phyloP scores from a whole-genome alignment of 2,329 filamentous ascomycete genomes.

The Pseudogymnoascus sp. region DNA sequence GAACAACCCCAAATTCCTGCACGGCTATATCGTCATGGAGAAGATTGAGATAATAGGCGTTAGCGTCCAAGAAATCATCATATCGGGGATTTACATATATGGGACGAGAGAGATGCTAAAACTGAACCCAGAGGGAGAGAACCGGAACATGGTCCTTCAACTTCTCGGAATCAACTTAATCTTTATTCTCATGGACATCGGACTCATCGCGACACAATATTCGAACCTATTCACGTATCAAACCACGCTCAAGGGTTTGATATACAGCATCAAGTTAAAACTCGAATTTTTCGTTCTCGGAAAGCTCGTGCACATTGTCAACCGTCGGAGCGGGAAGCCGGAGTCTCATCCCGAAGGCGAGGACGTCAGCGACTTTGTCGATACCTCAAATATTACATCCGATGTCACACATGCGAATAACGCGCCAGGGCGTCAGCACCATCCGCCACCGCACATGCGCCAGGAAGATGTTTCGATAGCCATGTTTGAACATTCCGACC shows the following conservation, averaged over 20 bases:
- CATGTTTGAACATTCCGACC: slow-evolving; percentile 7
- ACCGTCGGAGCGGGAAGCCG: not conserved
- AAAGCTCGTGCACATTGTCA: slow-evolving; percentile 4
- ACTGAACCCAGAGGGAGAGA: slow-evolving; percentile 10
- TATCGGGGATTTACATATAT: slow-evolving; percentile 45
- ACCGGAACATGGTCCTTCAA: slow-evolving; percentile 33
- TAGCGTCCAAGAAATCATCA: slow-evolving; percentile 37
- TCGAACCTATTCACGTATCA: slow-evolving; percentile 32
- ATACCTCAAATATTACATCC: not conserved
- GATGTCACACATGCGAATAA: not conserved
- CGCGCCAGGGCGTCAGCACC: not conserved
- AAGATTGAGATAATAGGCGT: slow-evolving; percentile 39
- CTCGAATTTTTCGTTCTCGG: slow-evolving; percentile 41
- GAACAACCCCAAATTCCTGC: slow-evolving; percentile 25
- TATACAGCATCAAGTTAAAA: slow-evolving; percentile 38
- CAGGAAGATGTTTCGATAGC: not conserved
- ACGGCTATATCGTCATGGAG: slow-evolving; percentile 32
- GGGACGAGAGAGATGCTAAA: slow-evolving; percentile 31
- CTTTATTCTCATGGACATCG: slow-evolving; percentile 39
- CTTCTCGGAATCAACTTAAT: slow-evolving; percentile 39
- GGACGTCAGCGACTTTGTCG: slow-evolving; percentile 2
- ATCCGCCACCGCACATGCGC: not conserved
- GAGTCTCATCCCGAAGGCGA: not conserved
- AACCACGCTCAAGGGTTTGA: slow-evolving; percentile 32
- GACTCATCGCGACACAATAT: slow-evolving; percentile 32